Percentiles rank a stretch among this genome's conserved stretches.
Conservation (phyloP, 495 filamentous ascomycete genomes). For the Oleoguttula mirabilis region DNA sequence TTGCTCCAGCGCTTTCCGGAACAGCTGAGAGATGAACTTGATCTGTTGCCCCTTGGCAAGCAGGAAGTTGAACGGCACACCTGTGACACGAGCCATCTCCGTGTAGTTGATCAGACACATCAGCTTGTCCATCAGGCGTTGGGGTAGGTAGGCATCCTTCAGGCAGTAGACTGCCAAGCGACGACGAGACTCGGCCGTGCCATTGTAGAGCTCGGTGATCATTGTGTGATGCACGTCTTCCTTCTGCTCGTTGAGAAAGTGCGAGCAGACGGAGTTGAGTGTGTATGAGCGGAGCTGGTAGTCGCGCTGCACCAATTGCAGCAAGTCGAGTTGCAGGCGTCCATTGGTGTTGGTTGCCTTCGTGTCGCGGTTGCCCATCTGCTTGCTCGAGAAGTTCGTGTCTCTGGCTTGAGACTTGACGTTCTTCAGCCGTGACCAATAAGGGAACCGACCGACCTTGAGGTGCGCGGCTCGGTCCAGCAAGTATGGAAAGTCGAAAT, state of each 20-base stretch:
- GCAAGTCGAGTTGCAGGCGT: slow-evolving; percentile 79
- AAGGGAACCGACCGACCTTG: slow-evolving; percentile 62
- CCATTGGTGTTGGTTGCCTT: slow-evolving; percentile 91
- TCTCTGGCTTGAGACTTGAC: slow-evolving; percentile 55
- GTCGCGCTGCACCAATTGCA: slow-evolving; percentile 88
- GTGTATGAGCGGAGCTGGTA: slow-evolving; percentile 94
- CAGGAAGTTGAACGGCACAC: slow-evolving; percentile 92
- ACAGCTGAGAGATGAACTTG: slow-evolving; percentile 95
- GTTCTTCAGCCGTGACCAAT: slow-evolving; percentile 64
- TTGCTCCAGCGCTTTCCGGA: slow-evolving; percentile 85
- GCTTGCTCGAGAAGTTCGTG: slow-evolving; percentile 88
- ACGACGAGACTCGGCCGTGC: slow-evolving; percentile 79
- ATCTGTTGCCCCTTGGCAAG: slow-evolving; percentile 89
- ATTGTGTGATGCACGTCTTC: slow-evolving; percentile 98
- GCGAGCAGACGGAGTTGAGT: slow-evolving; percentile 89
- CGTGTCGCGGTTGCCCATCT: slow-evolving; percentile 94
- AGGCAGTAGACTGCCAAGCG: slow-evolving; percentile 91
- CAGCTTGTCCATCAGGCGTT: slow-evolving; percentile 90
- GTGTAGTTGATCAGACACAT: slow-evolving; percentile 97
- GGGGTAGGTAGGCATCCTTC: slow-evolving; percentile 94
- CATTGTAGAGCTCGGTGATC: slow-evolving; percentile 96
- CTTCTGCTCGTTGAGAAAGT: slow-evolving; percentile 95
- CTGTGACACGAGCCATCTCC: slow-evolving; percentile 98
- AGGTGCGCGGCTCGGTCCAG: slow-evolving; percentile 79
- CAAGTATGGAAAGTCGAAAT: slow-evolving; percentile 98